phyloP scores from a whole-genome alignment of 768 basidiomycete species.

The Boletellus sp. region DNA sequence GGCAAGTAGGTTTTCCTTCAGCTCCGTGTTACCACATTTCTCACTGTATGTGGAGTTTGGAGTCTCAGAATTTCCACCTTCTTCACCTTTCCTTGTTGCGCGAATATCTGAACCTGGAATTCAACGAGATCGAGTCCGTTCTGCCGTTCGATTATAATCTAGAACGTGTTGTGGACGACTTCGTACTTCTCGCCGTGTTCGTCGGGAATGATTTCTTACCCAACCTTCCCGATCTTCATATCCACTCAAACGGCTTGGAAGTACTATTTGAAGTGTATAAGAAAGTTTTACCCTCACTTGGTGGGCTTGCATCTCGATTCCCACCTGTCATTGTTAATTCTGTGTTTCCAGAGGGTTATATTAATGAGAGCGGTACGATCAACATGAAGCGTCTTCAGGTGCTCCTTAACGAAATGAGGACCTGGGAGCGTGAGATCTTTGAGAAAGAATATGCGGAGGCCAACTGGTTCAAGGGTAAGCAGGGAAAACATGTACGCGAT shows the following conservation, averaged over 20 bases:
- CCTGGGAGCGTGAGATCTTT: conserved; percentile 87
- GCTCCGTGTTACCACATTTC: neutral
- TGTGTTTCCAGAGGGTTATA: conserved; percentile 68
- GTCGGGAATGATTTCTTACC: conserved; percentile 98
- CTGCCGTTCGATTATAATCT: conserved; percentile 83
- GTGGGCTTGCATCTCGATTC: conserved; percentile 32
- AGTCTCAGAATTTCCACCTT: conserved; percentile 89
- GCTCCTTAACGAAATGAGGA: conserved; percentile 82
- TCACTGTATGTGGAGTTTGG: conserved; percentile 40
- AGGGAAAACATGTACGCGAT: conserved; percentile 65
- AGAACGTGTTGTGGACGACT: conserved; percentile 96
- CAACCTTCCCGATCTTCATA: conserved; percentile 93
- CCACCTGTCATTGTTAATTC: neutral
- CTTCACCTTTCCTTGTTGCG: conserved; percentile 92
- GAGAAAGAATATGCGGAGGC: conserved; percentile 87
- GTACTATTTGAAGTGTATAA: conserved; percentile 94
- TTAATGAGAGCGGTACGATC: conserved; percentile 87
- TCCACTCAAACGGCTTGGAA: conserved; percentile 95
- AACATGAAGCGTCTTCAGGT: conserved; percentile 77
- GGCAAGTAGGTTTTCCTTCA: conserved; percentile 39
- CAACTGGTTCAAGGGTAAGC: conserved; percentile 95
- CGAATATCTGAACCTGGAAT: conserved; percentile 97
- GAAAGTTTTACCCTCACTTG: conserved; percentile 75
- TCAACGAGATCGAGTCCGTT: conserved; percentile 61
- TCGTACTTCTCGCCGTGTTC: conserved; percentile 93